Conservation (phyloP, 345 rosid species). For the Citrus sinensis region DVS_A1.0 CM039165.1:11881501-11882000, state of each 20-base stretch:
- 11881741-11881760: slow-evolving; percentile 11
- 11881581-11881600: slow-evolving; percentile 1
- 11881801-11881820: slow-evolving; percentile 20
- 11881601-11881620: background rate
- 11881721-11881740: slow-evolving; percentile 15
- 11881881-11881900: slow-evolving; percentile 31
- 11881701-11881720: slow-evolving; percentile 11
- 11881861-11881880: background rate
- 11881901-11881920: slow-evolving; percentile 29
- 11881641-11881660: background rate
- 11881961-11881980: slow-evolving; percentile 26
- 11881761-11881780: background rate
- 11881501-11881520: no score
- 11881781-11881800: slow-evolving; percentile 4
- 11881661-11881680: slow-evolving; percentile 1
- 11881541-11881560: no score
- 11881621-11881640: background rate
- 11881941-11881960: slow-evolving; percentile 38
- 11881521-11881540: no score
- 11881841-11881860: background rate
- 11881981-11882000: slow-evolving; percentile 26
- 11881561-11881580: background rate
- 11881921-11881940: slow-evolving; percentile 36
- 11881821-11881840: background rate
- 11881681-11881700: slow-evolving; percentile 6